These are phyloP conservation scores for Ophiostoma sp. DNA, from an alignment of 2,329 filamentous ascomycete genomes.

Conservation along the genomic window DNA sequence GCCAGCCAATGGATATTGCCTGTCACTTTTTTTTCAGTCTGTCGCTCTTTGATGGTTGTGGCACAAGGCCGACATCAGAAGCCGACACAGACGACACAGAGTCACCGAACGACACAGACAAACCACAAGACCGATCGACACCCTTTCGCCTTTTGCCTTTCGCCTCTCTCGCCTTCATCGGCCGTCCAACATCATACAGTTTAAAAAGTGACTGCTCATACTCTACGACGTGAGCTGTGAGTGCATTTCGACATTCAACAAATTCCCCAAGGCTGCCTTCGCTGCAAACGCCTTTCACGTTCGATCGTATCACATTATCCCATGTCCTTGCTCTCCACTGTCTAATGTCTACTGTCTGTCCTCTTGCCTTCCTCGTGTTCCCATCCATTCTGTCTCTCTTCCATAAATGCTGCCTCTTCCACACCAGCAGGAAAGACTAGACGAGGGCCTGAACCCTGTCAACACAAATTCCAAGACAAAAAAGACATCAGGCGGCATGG, in stretches of 20 bases:
- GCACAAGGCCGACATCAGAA: slow-evolving; percentile 2
- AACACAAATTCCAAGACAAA: neutral
- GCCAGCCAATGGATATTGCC: neutral
- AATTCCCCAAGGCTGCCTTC: neutral
- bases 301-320: neutral
- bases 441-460: slow-evolving; percentile 9
- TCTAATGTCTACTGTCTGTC: neutral
- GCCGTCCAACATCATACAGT: neutral
- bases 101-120: neutral
- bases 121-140: neutral
- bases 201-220: neutral
- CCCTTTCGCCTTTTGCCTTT: neutral
- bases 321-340: neutral
- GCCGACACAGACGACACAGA: neutral
- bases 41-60: neutral
- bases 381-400: neutral
- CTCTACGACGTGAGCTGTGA: too few species aligned
- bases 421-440: neutral
- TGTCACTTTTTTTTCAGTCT: neutral
- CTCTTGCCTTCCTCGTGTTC: neutral
- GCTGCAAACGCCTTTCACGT: neutral
- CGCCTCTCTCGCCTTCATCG: neutral
- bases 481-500: neutral
- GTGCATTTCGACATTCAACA: neutral
- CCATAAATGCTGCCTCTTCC: neutral